phyloP scores from a whole-genome alignment of 2,329 filamentous ascomycete genomes.

The Atkinsonella hypoxylon region DNA sequence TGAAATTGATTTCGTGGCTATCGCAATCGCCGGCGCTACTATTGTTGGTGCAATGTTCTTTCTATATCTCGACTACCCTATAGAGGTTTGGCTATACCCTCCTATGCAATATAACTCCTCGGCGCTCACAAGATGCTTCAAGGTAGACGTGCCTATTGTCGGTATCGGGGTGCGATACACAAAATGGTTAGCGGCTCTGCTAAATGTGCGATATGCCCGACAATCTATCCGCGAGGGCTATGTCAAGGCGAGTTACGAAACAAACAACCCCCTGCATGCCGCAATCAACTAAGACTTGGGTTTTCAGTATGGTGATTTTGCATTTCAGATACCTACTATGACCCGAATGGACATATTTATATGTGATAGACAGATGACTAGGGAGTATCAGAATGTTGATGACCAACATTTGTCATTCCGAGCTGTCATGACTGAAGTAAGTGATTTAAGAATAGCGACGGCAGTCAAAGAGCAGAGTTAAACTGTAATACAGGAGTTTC shows the following conservation, averaged over 20 bases:
- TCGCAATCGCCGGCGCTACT: neutral
- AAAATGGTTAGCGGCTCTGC: conserved; percentile 8
- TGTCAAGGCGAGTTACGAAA: conserved; percentile 3
- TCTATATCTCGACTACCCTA: conserved; percentile 4
- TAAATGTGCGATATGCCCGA: conserved; percentile 7
- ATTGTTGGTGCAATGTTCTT: conserved; percentile 3
- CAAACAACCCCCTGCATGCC: neutral
- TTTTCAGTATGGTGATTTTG: conserved; percentile 5
- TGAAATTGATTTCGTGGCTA: neutral
- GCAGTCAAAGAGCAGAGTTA: neutral
- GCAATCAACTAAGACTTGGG: neutral
- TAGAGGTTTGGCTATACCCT: conserved; percentile 1
- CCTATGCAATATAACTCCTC: neutral
- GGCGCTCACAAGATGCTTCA: neutral
- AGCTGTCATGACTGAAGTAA: conserved; percentile 8
- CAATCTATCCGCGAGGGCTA: conserved; percentile 9
- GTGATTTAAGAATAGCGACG: neutral
- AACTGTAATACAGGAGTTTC: conserved; percentile 6
- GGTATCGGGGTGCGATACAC: conserved; percentile 6
- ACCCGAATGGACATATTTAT: conserved; percentile 10
- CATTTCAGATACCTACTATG: conserved; percentile 10
- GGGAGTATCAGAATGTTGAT: conserved; percentile 8
- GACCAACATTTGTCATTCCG: conserved; percentile 8
- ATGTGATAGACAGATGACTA: conserved; percentile 8
- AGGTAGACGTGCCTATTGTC: conserved; percentile 9